A percentile compares a stretch with the other conserved stretches of the same genome.
Conservation (phyloP, 2,329 filamentous ascomycete species). For the Sclerotinia spermophila region DNA sequence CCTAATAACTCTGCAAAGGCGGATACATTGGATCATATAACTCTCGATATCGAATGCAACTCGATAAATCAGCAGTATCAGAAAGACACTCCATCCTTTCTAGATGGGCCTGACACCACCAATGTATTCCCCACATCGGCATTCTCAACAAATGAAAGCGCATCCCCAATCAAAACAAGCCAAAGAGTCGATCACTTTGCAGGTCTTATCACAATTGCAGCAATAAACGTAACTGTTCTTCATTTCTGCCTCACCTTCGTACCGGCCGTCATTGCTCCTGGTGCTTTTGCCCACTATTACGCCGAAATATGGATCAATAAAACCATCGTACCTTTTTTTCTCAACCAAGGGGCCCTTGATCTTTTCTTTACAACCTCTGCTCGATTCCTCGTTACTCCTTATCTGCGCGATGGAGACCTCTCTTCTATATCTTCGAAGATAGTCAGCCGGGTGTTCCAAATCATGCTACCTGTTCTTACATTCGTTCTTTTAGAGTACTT, state of each 20-base stretch:
- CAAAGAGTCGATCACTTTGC: slow-evolving; percentile 45
- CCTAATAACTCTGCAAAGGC: not conserved
- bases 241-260: slow-evolving; percentile 46
- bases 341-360: slow-evolving; percentile 47
- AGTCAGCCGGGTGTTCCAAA: slow-evolving; percentile 43
- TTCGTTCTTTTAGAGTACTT: slow-evolving; percentile 47
- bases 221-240: slow-evolving; percentile 44
- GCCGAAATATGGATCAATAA: slow-evolving; percentile 43
- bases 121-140: not conserved
- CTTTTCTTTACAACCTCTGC: slow-evolving; percentile 48
- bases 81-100: not conserved
- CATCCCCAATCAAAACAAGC: not conserved
- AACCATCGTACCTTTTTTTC: slow-evolving; percentile 43
- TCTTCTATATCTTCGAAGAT: slow-evolving; percentile 44
- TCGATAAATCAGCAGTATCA: not conserved
- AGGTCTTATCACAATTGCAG: slow-evolving; percentile 44
- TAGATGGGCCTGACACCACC: not conserved
- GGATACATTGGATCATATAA: not conserved
- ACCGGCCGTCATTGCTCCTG: slow-evolving; percentile 36
- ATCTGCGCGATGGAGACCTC: slow-evolving; percentile 43
- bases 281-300: slow-evolving; percentile 37
- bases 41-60: not conserved
- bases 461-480: slow-evolving; percentile 44
- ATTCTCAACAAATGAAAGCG: slow-evolving; percentile 4
- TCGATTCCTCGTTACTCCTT: slow-evolving; percentile 44